Base-by-base conservation (phyloP, 257 asterid species). In the Ophiorrhiza pumila region DNA sequence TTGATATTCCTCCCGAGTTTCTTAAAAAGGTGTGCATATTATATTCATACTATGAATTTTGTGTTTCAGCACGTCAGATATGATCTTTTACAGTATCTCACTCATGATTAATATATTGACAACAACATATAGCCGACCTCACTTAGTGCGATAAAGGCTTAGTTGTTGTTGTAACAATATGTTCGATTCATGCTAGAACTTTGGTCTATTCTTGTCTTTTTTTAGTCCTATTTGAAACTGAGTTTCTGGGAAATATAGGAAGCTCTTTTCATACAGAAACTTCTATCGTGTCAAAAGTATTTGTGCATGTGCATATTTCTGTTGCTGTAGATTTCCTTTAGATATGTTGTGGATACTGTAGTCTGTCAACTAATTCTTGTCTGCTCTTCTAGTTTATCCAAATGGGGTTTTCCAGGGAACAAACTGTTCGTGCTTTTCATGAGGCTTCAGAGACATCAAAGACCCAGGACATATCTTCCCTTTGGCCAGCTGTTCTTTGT, bases 341-440 rank as follows among this genome's bases (percentile, higher is more conserved):
- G 65, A 18, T 59, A 29, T 17, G 15, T 63, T 2, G 52, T 20
- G 27, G 46, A 46, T 17, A 0, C 1, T 15, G 23, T 64, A 23
- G 42, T 35, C 62, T 27, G 5, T 52, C n/a, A n/a, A n/a, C 45
- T 69, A 64, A 65, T 75, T 76, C 67, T n/a, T 65, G 56, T 71
- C 3, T 78, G 63, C 29, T 72, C 61, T 61, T 60, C 68, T 82
- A 93, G 95, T 82, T 83, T 80, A 69, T 82, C 35, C 37, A 80
- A 70, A 85, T 93, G 96, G 96, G 97, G 55, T 93, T 77, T 76
- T 78, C 88, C 66, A 80, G 75, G 78, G 89, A 91, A 66, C 85
- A 81, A 83, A 83, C 80, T 78, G 56, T 49, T 57, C 74, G 46
- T 80, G 93, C 86, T 73, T 87, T 74, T 78, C 68, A 65, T 72